Conservation (phyloP, 2,329 filamentous ascomycete genomes). For the Zasmidium angulare region DNA sequence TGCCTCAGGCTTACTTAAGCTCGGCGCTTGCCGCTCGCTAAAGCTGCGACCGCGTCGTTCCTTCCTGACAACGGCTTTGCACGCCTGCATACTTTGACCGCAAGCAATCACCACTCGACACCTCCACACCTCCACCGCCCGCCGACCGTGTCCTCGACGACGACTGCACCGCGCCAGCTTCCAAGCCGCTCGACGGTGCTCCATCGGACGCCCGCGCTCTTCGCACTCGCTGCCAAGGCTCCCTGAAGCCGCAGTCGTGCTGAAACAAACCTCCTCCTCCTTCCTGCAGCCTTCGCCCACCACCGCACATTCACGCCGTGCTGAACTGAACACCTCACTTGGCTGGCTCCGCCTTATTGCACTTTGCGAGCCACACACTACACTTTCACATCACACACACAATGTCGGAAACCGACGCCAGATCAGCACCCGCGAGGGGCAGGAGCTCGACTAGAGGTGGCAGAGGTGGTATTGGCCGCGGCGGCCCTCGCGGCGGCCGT, state of each 20-base stretch:
- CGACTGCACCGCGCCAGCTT: too few relatives aligned
- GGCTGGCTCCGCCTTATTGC: neutral
- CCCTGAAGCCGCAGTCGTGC: slow-evolving; percentile 1
- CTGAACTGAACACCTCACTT: slow-evolving; percentile 2
- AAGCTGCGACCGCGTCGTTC: neutral
- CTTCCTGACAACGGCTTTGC: neutral
- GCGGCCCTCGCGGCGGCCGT: slow-evolving; percentile 43
- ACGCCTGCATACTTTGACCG: neutral
- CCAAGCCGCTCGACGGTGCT: neutral
- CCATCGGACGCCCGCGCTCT: neutral
- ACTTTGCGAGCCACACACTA: slow-evolving; percentile 4
- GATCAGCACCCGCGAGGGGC: slow-evolving; percentile 79
- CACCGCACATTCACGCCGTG: slow-evolving; percentile 2
- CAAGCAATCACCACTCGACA: neutral
- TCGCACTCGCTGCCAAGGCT: slow-evolving; percentile 1
- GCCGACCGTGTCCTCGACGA: neutral
- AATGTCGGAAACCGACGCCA: slow-evolving; percentile 95
- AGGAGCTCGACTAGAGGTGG: slow-evolving; percentile 88
- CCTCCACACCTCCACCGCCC: slow-evolving; percentile 2
- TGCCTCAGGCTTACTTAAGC: too few relatives aligned
- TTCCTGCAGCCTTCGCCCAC: slow-evolving; percentile 2
- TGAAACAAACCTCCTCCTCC: slow-evolving; percentile 2
- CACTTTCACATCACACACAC: slow-evolving; percentile 30
- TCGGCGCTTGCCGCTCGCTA: neutral
- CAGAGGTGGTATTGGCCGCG: slow-evolving; percentile 65